phyloP scores from a whole-genome alignment of 306 rosid species.

The Benincasa hispida region DNA sequence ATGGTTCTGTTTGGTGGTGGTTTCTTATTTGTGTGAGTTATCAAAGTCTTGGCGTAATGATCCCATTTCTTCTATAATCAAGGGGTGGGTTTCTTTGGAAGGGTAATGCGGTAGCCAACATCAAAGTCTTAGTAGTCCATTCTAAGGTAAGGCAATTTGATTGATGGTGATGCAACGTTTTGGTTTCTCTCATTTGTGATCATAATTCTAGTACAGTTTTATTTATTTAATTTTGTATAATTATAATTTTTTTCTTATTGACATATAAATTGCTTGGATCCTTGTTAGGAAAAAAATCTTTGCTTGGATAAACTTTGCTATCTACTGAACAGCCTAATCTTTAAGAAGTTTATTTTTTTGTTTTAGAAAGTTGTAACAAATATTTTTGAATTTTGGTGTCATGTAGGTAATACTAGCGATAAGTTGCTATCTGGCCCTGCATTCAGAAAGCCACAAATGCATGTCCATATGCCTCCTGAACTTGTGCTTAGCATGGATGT shows the following conservation, averaged over 20 bases:
- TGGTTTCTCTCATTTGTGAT: neutral
- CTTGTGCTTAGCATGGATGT: slow-evolving; percentile 47
- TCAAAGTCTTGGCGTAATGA: neutral
- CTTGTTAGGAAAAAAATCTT: neutral
- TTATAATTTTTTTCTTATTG: neutral
- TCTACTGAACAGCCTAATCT: neutral
- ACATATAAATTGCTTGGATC: neutral
- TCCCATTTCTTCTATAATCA: neutral
- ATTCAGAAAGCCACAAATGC: slow-evolving; percentile 35
- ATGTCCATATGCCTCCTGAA: slow-evolving; percentile 86
- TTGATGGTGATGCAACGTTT: neutral
- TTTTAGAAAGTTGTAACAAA: neutral
- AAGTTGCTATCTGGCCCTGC: slow-evolving; percentile 18
- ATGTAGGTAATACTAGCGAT: slow-evolving; percentile 33
- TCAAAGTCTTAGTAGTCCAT: neutral
- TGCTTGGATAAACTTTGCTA: neutral
- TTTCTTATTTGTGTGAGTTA: neutral
- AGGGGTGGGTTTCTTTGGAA: neutral
- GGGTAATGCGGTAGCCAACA: neutral
- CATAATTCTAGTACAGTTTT: neutral
- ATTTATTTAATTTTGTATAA: neutral
- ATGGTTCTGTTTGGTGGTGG: neutral
- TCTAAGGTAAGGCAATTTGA: neutral
- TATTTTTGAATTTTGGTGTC: neutral
- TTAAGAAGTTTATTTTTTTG: neutral